Percentiles rank a stretch among this genome's conserved stretches.
Evolutionary conservation across 2,329 filamentous ascomycete species (phyloP).

Genomic region (Teratosphaeria epicoccoides): DNA sequence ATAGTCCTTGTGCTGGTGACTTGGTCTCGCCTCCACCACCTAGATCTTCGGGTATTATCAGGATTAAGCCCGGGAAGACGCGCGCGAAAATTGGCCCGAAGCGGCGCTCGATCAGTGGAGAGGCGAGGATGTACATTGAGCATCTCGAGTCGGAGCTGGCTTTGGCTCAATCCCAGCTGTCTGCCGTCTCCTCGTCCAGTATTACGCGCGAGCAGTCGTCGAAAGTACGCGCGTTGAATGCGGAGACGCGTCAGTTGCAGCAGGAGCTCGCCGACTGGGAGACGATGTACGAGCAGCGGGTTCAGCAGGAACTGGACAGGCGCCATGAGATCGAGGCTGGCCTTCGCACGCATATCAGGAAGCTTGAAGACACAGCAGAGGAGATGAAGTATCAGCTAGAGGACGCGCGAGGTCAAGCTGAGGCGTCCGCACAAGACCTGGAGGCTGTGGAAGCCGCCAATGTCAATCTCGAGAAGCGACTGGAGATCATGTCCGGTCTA

Average conservation of each 20-base stretch:
- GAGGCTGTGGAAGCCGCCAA: slow-evolving; percentile 27
- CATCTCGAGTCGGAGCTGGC: slow-evolving; percentile 39
- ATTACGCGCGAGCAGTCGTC: slow-evolving; percentile 26
- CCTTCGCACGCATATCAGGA: slow-evolving; percentile 20
- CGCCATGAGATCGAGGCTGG: slow-evolving; percentile 19
- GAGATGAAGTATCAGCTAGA: slow-evolving; percentile 19
- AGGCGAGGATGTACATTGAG: slow-evolving; percentile 38
- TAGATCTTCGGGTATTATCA: slow-evolving; percentile 7
- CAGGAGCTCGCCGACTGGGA: slow-evolving; percentile 30
- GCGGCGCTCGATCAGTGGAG: slow-evolving; percentile 28
- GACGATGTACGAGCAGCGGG: slow-evolving; percentile 25
- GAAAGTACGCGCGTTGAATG: slow-evolving; percentile 27
- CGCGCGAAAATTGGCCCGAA: slow-evolving; percentile 16
- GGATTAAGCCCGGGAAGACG: slow-evolving; percentile 10
- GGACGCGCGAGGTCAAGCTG: slow-evolving; percentile 26
- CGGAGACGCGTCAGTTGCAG: slow-evolving; percentile 25
- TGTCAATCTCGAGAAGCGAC: slow-evolving; percentile 27
- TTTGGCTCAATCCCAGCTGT: slow-evolving; percentile 30
- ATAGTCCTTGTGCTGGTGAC: slow-evolving; percentile 3
- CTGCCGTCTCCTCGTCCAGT: slow-evolving; percentile 31
- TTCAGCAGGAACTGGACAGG: slow-evolving; percentile 24
- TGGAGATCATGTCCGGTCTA: slow-evolving; percentile 29
- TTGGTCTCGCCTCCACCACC: slow-evolving; percentile 8
- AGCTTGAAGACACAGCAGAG: slow-evolving; percentile 22
- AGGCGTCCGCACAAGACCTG: slow-evolving; percentile 20